Evolutionary conservation across 805 yeast species (phyloP), one percentile per base, ranked within the genome.

Genomic region (Cyberlindnera maritima): DNA sequence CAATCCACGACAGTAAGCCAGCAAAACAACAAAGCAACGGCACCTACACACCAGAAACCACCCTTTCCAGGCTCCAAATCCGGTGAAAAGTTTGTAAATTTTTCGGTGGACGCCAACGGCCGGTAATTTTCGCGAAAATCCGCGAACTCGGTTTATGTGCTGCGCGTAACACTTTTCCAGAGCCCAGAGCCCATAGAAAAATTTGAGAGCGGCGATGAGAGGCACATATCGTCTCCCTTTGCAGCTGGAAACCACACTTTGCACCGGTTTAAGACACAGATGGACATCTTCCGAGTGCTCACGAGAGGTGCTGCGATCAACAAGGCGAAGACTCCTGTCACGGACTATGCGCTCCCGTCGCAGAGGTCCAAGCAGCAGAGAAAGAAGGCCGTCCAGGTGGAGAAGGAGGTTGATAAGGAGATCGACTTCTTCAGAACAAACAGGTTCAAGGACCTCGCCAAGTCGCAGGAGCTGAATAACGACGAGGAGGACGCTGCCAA

Each of bases 221-320:
- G 33, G 12, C 23, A 15, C 7, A 9, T 8, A 23, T 6, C 14
- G 14, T 14, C 13, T 23, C 12, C 18, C 21, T 20, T 23, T 23
- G 18, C 21, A 31, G 10, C 11, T 11, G n/a, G 4, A 7, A 6
- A 28, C 11, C 5, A 14, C 6, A 17, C 13, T 35, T 9, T 18
- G 25, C 7, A 15, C 4, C 8, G 9, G n/a, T 13, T 6, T 9
- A 19, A 12, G 9, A 14, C 6, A 9, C 14, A 37, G 3, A 90
- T 90, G 97, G 99, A 92, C 70, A 85, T 92, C 50, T 94, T 92
- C 65, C 75, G 88, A 58, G 82, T 94, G 3, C 75, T 92, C 32
- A 74, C 90, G 0, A 73, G 97, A 60, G 98, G 98, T 19, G 96
- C 97, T 0, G 75, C 82, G 12, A 70, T 92, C 43, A 83, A 81